Evolutionary conservation across 495 filamentous ascomycete genomes (phyloP), one percentile per base, ranked within the genome.

Genomic region (Neurospora sp.): DNA sequence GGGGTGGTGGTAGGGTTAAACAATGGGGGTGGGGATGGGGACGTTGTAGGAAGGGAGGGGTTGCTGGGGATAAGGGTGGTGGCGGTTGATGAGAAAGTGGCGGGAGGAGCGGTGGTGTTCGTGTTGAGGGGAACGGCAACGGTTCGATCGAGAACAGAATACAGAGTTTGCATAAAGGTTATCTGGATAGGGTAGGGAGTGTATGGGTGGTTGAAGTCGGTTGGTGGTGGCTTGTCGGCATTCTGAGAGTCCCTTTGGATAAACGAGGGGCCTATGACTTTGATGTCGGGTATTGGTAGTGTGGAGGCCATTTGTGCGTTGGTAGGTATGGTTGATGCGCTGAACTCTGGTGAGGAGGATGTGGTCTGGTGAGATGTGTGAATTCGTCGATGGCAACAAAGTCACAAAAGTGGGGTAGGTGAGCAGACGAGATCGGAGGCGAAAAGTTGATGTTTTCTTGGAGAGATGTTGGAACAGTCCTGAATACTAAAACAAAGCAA

Each of bases 141-240:
- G 27, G 53, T 65, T 35, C 53, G 53, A 10, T 97, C 90, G 38
- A 98, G 87, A 68, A 93, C 92, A 38, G 88, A 81, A 76, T 98
- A 99, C 12, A 96, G 85, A 2, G 92, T 88, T 70, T 86, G 89
- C 96, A 99, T 99, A 78, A 99, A 96, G 73, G 93, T 83, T 38
- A 90, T 84, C 77, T 99, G 96, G 70, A 98, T 96, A 16, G 90
- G 86, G 83, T 99, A 99, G 0, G 96, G 96, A 40, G 89, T 87
- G 80, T 91, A 98, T 10, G 96, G 96, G 79, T 99, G 96, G 78
- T 97, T 92, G 78, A 97, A 98, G 80, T 94, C 84, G 22, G 76
- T 71, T 41, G 68, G 72, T 17, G 59, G 40, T 27, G 72, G 40
- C 3, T 38, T 22, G 3, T 45, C 53, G 12, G 53, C 1, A 17